Evolutionary conservation across 2,329 filamentous ascomycete genomes (phyloP).

Genomic region (Scytalidium sp.): DNA sequence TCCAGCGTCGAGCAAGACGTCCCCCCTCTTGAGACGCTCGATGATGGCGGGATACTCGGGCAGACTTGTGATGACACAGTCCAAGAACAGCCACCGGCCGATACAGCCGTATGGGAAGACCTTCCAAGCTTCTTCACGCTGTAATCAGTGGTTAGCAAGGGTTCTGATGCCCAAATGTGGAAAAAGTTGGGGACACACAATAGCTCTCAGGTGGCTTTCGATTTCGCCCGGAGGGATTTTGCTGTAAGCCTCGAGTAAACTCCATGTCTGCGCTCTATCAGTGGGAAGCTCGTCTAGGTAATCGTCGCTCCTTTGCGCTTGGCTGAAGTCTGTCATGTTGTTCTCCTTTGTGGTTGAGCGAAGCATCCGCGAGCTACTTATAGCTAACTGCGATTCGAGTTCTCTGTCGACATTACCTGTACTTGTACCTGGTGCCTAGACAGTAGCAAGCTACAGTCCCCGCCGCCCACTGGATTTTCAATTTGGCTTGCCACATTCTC

Average conservation of each 20-base stretch:
- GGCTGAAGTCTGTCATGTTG: conserved; percentile 9
- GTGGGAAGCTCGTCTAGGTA: background rate
- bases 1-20: conserved; percentile 17
- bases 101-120: conserved; percentile 4
- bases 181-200: background rate
- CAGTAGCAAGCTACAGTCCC: no score
- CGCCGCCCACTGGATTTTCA: no score
- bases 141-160: background rate
- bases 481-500: no score
- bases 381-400: no score
- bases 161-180: background rate
- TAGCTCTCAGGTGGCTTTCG: background rate
- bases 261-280: background rate
- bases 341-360: no score
- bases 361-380: no score
- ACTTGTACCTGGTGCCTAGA: no score
- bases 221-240: background rate
- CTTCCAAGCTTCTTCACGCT: conserved; percentile 1
- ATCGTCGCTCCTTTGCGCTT: background rate
- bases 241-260: background rate
- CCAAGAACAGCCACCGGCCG: background rate
- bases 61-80: background rate
- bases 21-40: background rate
- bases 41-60: conserved; percentile 3
- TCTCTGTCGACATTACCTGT: no score